Percentiles rank a stretch among this genome's conserved stretches.
These are phyloP conservation scores for Fusarium sp. DNA, from an alignment of 2,329 filamentous ascomycete genomes.

Conservation along the genomic window DNA sequence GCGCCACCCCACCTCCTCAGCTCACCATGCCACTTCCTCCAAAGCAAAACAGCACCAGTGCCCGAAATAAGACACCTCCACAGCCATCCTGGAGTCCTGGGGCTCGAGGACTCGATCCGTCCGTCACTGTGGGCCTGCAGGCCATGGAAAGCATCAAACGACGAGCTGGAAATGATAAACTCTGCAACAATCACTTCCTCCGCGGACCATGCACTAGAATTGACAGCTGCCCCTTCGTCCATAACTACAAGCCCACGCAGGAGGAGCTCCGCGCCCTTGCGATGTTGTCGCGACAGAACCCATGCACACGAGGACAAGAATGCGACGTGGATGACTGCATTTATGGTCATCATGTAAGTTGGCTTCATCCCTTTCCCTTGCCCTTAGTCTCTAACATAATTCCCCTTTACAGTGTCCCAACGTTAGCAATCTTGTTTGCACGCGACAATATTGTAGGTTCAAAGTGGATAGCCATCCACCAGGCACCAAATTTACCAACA, in stretches of 20 bases:
- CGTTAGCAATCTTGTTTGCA: constrained; percentile 66
- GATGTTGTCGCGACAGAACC: constrained; percentile 70
- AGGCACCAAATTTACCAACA: constrained; percentile 66
- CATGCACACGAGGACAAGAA: constrained; percentile 71
- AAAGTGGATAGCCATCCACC: constrained; percentile 68
- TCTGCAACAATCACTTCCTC: constrained; percentile 76
- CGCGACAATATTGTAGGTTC: constrained; percentile 71
- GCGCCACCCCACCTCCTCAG: constrained; percentile 59
- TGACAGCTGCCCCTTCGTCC: constrained; percentile 70
- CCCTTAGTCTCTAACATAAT: constrained; percentile 17
- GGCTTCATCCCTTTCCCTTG: background rate
- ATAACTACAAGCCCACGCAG: constrained; percentile 67
- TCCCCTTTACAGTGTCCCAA: constrained; percentile 64
- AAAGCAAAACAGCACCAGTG: constrained; percentile 46
- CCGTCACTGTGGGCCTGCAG: constrained; percentile 63
- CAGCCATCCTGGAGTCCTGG: constrained; percentile 67
- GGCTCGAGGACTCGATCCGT: constrained; percentile 68
- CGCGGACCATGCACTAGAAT: constrained; percentile 70
- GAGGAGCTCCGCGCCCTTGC: constrained; percentile 72
- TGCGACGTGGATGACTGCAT: constrained; percentile 73
- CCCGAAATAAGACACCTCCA: constrained; percentile 38
- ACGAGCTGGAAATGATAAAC: constrained; percentile 68
- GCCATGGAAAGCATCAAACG: constrained; percentile 71
- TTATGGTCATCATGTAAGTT: constrained; percentile 74
- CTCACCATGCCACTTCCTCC: constrained; percentile 58